These are phyloP conservation scores for Neurospora sp. DNA, from an alignment of 2,329 filamentous ascomycete species.

Conservation along the genomic window DNA sequence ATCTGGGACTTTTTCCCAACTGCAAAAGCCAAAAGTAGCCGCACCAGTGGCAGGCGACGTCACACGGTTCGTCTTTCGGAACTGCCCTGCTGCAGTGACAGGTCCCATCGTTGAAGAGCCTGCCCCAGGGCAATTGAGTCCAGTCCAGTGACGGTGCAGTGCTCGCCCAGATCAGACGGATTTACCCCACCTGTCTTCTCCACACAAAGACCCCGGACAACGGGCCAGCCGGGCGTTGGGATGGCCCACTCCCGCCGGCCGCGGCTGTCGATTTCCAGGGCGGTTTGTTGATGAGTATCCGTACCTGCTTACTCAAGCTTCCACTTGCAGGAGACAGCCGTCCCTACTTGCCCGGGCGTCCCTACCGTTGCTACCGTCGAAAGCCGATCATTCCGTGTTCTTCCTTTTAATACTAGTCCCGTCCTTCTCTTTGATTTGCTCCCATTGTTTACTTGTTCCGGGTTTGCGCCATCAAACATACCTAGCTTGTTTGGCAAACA, in stretches of 20 bases:
- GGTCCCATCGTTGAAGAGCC: not conserved
- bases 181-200: not conserved
- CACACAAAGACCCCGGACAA: not conserved
- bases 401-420: not conserved
- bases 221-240: not conserved
- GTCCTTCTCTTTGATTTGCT: not conserved
- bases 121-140: not conserved
- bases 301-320: not conserved
- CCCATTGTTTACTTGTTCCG: not conserved
- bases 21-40: not conserved
- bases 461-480: not conserved
- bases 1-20: not conserved
- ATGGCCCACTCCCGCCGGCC: not conserved
- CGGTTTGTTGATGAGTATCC: not conserved
- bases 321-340: not conserved
- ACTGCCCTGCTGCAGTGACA: not conserved
- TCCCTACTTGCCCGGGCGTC: not conserved
- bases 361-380: not conserved
- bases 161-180: not conserved
- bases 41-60: not conserved
- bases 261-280: not conserved
- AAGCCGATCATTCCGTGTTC: not conserved
- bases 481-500: not conserved
- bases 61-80: not conserved
- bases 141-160: not conserved